Evolutionary conservation across 768 basidiomycete genomes (phyloP).

Genomic region (Termitomyces sp.): DNA sequence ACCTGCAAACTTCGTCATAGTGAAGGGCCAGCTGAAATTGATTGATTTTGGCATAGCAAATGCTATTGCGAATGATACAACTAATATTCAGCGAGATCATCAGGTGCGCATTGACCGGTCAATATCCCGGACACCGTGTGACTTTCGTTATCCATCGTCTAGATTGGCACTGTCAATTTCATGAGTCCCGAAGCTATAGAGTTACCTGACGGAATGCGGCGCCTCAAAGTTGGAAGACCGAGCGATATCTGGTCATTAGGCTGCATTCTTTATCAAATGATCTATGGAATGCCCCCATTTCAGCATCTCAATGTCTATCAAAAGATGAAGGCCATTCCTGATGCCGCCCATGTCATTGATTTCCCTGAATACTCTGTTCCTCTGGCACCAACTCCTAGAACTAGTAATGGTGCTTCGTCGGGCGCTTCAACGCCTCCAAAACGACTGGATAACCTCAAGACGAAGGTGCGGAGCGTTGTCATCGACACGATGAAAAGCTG

Average conservation of each 20-base stretch:
- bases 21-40: constrained; percentile 90
- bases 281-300: constrained; percentile 93
- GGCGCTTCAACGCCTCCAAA: constrained; percentile 36
- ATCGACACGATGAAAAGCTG: constrained; percentile 82
- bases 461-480: constrained; percentile 67
- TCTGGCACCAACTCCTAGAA: constrained; percentile 32
- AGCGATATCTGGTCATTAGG: constrained; percentile 98
- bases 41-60: constrained; percentile 99
- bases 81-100: constrained; percentile 94
- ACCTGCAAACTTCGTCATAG: constrained; percentile 97
- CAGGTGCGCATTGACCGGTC: constrained; percentile 46
- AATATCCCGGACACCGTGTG: background rate
- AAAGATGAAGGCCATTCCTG: constrained; percentile 94
- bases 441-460: constrained; percentile 63
- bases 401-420: constrained; percentile 18
- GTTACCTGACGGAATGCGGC: constrained; percentile 76
- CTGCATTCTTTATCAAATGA: constrained; percentile 98
- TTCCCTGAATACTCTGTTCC: constrained; percentile 71
- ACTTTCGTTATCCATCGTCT: constrained; percentile 4
- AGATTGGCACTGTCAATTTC: constrained; percentile 97
- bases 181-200: constrained; percentile 99
- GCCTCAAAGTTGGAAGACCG: constrained; percentile 91
- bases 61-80: constrained; percentile 97
- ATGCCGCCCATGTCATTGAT: constrained; percentile 68
- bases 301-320: constrained; percentile 74